phyloP scores from a whole-genome alignment of 2,329 filamentous ascomycete species.

The Tolypocladium ophioglossoides region DNA sequence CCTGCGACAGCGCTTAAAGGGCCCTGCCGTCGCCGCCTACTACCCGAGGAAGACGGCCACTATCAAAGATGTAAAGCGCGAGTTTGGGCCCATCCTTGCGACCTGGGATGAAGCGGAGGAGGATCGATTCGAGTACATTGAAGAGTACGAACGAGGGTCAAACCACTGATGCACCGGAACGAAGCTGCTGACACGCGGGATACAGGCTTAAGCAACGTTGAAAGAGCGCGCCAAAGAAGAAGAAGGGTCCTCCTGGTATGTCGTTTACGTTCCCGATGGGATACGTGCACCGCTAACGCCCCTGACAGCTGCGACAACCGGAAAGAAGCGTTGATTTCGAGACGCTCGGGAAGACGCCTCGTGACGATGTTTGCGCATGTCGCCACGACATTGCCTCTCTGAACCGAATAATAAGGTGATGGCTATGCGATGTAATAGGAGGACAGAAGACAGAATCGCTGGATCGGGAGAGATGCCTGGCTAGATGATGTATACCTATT shows the following conservation, averaged over 20 bases:
- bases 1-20: conserved; percentile 75
- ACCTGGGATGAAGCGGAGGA: conserved; percentile 68
- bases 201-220: conserved; percentile 64
- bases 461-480: background rate
- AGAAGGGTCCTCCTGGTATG: conserved; percentile 43
- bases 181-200: conserved; percentile 16
- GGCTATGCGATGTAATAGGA: background rate
- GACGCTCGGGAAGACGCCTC: background rate
- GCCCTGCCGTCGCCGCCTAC: conserved; percentile 75
- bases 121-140: conserved; percentile 66
- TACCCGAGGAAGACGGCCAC: conserved; percentile 70
- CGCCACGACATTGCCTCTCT: background rate
- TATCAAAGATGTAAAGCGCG: conserved; percentile 61
- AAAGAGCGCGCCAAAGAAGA: conserved; percentile 85
- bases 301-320: conserved; percentile 13
- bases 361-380: background rate
- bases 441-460: background rate
- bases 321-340: conserved; percentile 18
- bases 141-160: conserved; percentile 37
- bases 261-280: background rate
- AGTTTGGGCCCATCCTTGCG: conserved; percentile 55
- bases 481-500: background rate
- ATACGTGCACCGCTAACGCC: background rate
- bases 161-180: background rate
- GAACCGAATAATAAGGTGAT: background rate